Evolutionary conservation across 495 filamentous ascomycete species (phyloP).

Genomic region (Podospora fimiseda): DNA sequence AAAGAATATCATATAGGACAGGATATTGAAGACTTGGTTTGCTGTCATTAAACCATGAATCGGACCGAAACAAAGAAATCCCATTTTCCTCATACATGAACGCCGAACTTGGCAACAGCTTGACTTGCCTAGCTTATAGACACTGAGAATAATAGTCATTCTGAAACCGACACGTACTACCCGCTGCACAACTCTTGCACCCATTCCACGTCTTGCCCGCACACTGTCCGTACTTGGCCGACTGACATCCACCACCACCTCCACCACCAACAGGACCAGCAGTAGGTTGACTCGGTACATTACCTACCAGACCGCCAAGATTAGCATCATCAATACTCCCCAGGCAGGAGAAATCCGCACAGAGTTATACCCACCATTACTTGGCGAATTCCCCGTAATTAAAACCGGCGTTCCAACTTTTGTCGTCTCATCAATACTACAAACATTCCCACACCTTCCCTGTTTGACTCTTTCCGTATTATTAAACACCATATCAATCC

Average conservation of each 20-base stretch:
- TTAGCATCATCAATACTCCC: constrained; percentile 1
- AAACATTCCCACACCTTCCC: constrained; percentile 36
- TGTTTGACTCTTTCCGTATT: constrained; percentile 28
- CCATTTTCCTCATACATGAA: neutral
- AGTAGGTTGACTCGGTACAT: neutral
- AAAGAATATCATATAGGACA: neutral
- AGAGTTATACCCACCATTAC: constrained; percentile 6
- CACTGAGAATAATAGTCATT: constrained; percentile 48
- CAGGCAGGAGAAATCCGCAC: neutral
- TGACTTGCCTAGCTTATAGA: constrained; percentile 8
- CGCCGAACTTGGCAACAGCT: neutral
- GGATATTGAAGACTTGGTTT: too few species aligned
- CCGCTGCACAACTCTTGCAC: constrained; percentile 35
- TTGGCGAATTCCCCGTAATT: constrained; percentile 12
- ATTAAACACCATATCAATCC: constrained; percentile 71
- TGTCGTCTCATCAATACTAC: constrained; percentile 45
- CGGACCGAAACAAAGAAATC: neutral
- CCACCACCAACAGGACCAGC: constrained; percentile 3
- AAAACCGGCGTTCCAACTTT: constrained; percentile 31
- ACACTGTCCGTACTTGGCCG: constrained; percentile 40
- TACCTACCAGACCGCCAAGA: constrained; percentile 2
- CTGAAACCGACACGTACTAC: constrained; percentile 37
- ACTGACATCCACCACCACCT: constrained; percentile 12
- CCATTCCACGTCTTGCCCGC: constrained; percentile 44
- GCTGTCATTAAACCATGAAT: too few species aligned